A percentile compares a stretch with the other conserved stretches of the same genome.
phyloP scores from a whole-genome alignment of 2,329 filamentous ascomycete species.

The Cryphonectria radicalis region DNA sequence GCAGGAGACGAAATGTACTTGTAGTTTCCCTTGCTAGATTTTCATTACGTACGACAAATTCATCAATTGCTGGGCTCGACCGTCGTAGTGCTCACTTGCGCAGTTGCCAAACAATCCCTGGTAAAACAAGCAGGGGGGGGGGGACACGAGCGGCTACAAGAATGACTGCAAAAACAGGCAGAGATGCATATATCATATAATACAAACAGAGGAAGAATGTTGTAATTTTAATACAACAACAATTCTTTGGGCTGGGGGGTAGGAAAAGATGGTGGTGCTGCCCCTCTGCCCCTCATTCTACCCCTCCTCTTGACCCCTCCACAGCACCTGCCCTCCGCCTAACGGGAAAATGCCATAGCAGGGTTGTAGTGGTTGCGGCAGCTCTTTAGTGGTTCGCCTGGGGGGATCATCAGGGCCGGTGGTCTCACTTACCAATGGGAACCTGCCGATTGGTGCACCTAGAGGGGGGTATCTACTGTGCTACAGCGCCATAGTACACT shows the following conservation, averaged over 20 bases:
- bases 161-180: background rate
- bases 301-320: background rate
- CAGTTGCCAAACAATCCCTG: background rate
- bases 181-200: background rate
- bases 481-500: background rate
- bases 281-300: background rate
- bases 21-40: background rate
- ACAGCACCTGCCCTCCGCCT: background rate
- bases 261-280: too few species aligned
- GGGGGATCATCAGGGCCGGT: conserved; percentile 6
- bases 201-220: too few species aligned
- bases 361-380: too few species aligned
- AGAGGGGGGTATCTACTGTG: background rate
- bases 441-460: conserved; percentile 22
- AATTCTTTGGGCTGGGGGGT: too few species aligned
- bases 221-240: too few species aligned
- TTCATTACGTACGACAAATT: conserved; percentile 2
- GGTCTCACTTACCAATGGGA: conserved; percentile 13
- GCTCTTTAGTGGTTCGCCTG: background rate
- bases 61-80: background rate
- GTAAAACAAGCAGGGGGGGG: background rate
- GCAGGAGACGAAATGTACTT: background rate
- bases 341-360: too few species aligned
- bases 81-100: conserved; percentile 2
- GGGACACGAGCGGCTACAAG: too few species aligned